A percentile compares a stretch with the other conserved stretches of the same genome.
Evolutionary conservation across 805 yeast species (phyloP).

Genomic region (Lipomyces sp.): DNA sequence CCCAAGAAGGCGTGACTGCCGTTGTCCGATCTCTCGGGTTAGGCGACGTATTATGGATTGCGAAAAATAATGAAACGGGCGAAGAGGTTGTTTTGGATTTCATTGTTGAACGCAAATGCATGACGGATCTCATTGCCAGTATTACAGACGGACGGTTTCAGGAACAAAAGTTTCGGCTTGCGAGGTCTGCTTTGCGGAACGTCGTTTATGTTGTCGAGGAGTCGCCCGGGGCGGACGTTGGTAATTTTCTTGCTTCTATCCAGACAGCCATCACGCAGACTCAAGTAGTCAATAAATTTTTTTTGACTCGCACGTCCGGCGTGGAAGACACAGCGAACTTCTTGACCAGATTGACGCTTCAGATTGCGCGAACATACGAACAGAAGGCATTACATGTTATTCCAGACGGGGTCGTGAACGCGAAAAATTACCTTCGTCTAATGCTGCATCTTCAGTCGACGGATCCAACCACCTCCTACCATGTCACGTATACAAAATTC

Average conservation of each 20-base stretch:
- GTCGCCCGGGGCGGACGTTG: slow-evolving; percentile 45
- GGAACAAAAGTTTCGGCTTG: slow-evolving; percentile 80
- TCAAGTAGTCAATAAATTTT: slow-evolving; percentile 62
- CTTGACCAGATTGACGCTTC: slow-evolving; percentile 49
- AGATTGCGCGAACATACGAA: slow-evolving; percentile 43
- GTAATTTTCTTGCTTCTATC: slow-evolving; percentile 51
- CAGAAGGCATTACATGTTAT: slow-evolving; percentile 39
- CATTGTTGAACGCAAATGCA: slow-evolving; percentile 84
- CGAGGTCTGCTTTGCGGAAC: slow-evolving; percentile 62
- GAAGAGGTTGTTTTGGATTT: slow-evolving; percentile 70
- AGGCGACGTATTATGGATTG: slow-evolving; percentile 92
- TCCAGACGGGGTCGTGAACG: slow-evolving; percentile 39
- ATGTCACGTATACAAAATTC: slow-evolving; percentile 51
- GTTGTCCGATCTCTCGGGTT: slow-evolving; percentile 61
- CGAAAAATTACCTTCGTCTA: slow-evolving; percentile 15
- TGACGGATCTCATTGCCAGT: slow-evolving; percentile 79
- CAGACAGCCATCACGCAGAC: slow-evolving; percentile 74
- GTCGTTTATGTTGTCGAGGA: slow-evolving; percentile 82
- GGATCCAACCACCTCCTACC: slow-evolving; percentile 36
- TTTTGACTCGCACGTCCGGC: slow-evolving; percentile 61
- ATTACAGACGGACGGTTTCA: slow-evolving; percentile 83
- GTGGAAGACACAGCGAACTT: slow-evolving; percentile 72
- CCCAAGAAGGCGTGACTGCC: slow-evolving; percentile 47
- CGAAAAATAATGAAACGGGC: slow-evolving; percentile 55
- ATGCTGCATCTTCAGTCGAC: slow-evolving; percentile 11